Base-by-base conservation (phyloP, 176 grass and related monocot genomes). In the Avena eriantha region DNA sequence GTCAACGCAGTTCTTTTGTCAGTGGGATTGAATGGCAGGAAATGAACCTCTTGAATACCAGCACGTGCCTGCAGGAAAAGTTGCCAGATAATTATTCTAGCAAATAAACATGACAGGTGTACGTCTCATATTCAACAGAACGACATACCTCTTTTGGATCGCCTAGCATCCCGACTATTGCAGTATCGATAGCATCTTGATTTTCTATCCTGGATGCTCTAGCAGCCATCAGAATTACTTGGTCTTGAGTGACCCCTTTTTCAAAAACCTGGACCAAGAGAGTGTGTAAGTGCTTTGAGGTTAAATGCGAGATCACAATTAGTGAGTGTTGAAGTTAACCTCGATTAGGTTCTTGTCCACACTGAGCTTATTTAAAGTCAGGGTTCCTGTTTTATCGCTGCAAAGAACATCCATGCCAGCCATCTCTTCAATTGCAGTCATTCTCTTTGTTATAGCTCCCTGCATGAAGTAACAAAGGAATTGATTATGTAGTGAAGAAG, bases 401-500 rank as follows among this genome's bases (percentile, higher is more conserved):
- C 89, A 91, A 15, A 91, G 89, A 47, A 91, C 89, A 88, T 91
- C 89, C 89, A 91, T 91, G 6, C 89, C 89, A 43, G 89, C 89
- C 89, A 91, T 91, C 86, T 91, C 89, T 75, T 91, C 89, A 53
- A 91, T 91, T 74, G 89, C 89, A 41, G 89, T 91, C 89, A 91
- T 91, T 68, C 89, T 84, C 54, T 91, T 91, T 36, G 89, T 91
- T 82, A 91, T 88, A 58, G 89, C 89, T 68, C 89, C 89, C 86
- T 91, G 55, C 80, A 81, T 35, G 39, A 73, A 63, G 7, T n/a
- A 9, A 81, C 5, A 14, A 10, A 81, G 4, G 12, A 66, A 66
- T 80, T 64, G 4, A 80, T 45, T 47, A 18, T 5, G 4, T 18
- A 14, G 60, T n/a, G 41, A 16, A 33, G 3, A 49, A 65, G 9